A percentile compares a stretch with the other conserved stretches of the same genome.
phyloP scores from a whole-genome alignment of 768 basidiomycete genomes.

The Clitopilus hobsonii region DNA sequence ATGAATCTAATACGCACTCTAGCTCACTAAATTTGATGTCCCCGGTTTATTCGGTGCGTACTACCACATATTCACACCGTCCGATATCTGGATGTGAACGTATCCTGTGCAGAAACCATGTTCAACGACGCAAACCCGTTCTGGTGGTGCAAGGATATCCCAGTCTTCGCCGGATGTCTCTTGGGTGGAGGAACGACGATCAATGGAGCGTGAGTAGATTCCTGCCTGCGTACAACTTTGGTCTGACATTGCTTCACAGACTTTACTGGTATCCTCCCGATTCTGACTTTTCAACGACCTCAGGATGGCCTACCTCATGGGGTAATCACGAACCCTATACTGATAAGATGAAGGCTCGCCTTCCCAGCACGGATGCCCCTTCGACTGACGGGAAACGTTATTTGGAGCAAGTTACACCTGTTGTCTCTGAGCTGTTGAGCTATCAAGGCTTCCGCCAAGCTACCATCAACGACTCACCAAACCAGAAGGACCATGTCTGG shows the following conservation, averaged over 20 bases:
- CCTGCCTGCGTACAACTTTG: not conserved
- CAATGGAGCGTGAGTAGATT: slow-evolving; percentile 50
- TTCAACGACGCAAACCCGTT: slow-evolving; percentile 51
- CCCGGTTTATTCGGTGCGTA: slow-evolving; percentile 48
- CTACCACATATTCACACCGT: not conserved
- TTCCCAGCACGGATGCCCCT: slow-evolving; percentile 54
- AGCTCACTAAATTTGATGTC: slow-evolving; percentile 64
- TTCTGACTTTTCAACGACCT: slow-evolving; percentile 41
- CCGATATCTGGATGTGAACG: not conserved
- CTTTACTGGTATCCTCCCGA: slow-evolving; percentile 51
- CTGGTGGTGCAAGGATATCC: slow-evolving; percentile 68
- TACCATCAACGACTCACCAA: slow-evolving; percentile 52
- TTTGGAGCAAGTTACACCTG: slow-evolving; percentile 41
- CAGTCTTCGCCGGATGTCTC: slow-evolving; percentile 58
- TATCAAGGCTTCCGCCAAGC: slow-evolving; percentile 46
- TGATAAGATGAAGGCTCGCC: slow-evolving; percentile 38
- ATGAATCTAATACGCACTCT: slow-evolving; percentile 1
- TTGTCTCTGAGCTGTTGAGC: slow-evolving; percentile 39
- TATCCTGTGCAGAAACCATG: slow-evolving; percentile 42
- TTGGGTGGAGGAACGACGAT: slow-evolving; percentile 61
- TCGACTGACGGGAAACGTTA: slow-evolving; percentile 58
- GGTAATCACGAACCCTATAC: slow-evolving; percentile 48
- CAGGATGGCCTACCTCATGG: slow-evolving; percentile 57
- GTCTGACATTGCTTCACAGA: slow-evolving; percentile 13
- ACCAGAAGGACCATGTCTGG: slow-evolving; percentile 54